Evolutionary conservation across 345 rosid species (phyloP).

Genomic region (Raphanus raphanistrum): DNA sequence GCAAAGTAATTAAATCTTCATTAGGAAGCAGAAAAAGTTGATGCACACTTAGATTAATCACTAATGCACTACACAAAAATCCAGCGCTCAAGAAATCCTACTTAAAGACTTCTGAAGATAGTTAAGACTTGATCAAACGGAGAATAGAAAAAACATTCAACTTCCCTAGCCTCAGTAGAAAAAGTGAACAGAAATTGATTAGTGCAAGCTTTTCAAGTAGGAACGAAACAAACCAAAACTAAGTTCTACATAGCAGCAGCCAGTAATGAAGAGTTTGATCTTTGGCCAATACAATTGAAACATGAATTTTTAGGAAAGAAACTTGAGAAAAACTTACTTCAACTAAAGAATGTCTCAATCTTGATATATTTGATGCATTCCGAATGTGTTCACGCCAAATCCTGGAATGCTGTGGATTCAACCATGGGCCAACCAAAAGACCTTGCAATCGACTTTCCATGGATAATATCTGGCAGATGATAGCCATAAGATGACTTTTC

Average conservation of each 20-base stretch:
- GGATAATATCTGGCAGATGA: constrained; percentile 55
- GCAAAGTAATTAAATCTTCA: constrained; percentile 29
- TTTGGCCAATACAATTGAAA: constrained; percentile 24
- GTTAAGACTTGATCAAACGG: background rate
- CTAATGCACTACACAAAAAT: constrained; percentile 14
- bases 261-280: constrained; percentile 1
- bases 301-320: constrained; percentile 13
- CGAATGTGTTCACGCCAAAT: constrained; percentile 64
- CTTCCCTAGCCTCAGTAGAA: constrained; percentile 6
- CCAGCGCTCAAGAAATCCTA: constrained; percentile 13
- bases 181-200: background rate
- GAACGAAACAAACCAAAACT: constrained; percentile 14
- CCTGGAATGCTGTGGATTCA: constrained; percentile 60
- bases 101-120: background rate
- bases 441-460: constrained; percentile 81
- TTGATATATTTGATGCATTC: constrained; percentile 54
- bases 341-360: constrained; percentile 59
- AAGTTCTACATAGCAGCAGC: constrained; percentile 11
- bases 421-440: constrained; percentile 89
- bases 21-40: constrained; percentile 11
- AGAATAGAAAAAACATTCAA: constrained; percentile 3
- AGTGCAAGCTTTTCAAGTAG: constrained; percentile 23
- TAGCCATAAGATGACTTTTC: constrained; percentile 55
- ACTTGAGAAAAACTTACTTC: constrained; percentile 49
- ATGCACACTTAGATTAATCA: constrained; percentile 10